Percentiles rank a stretch among this genome's conserved stretches.
These are phyloP conservation scores for Blastobotrys arbuscula DNA, from an alignment of 1,139 yeast species.

Conservation along the genomic window DNA sequence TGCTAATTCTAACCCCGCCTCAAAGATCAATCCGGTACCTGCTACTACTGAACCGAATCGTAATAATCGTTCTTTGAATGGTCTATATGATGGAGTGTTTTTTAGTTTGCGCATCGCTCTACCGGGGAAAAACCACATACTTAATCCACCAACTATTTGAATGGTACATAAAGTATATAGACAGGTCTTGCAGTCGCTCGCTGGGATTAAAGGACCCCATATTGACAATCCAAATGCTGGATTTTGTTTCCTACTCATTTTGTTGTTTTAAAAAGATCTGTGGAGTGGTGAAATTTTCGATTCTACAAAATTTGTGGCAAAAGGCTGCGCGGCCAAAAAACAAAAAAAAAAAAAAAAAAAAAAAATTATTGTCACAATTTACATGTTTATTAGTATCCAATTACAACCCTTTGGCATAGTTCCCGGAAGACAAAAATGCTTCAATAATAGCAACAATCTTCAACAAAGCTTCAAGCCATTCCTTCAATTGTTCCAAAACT, in stretches of 20 bases:
- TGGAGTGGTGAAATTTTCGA: too few relatives aligned
- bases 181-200: constrained; percentile 33
- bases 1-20: constrained; percentile 28
- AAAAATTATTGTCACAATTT: too few relatives aligned
- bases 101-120: background rate
- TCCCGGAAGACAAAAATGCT: constrained; percentile 71
- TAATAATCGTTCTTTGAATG: constrained; percentile 8
- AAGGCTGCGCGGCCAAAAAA: too few relatives aligned
- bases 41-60: background rate
- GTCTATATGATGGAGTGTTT: background rate
- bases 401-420: constrained; percentile 84
- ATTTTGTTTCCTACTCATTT: constrained; percentile 20
- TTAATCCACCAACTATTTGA: constrained; percentile 29
- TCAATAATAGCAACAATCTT: constrained; percentile 65
- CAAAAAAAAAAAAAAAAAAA: too few relatives aligned
- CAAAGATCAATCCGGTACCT: constrained; percentile 29
- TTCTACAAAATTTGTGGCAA: too few relatives aligned
- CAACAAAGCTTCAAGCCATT: constrained; percentile 76
- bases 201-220: constrained; percentile 37
- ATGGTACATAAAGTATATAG: constrained; percentile 28
- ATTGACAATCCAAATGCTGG: constrained; percentile 32
- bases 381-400: too few relatives aligned
- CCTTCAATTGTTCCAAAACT: constrained; percentile 58
- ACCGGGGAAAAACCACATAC: constrained; percentile 30
- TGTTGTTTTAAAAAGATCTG: too few relatives aligned